Conservation (phyloP, 225 moss, liverwort and hornwort genomes). For the Marchantia polymorpha region DNA sequence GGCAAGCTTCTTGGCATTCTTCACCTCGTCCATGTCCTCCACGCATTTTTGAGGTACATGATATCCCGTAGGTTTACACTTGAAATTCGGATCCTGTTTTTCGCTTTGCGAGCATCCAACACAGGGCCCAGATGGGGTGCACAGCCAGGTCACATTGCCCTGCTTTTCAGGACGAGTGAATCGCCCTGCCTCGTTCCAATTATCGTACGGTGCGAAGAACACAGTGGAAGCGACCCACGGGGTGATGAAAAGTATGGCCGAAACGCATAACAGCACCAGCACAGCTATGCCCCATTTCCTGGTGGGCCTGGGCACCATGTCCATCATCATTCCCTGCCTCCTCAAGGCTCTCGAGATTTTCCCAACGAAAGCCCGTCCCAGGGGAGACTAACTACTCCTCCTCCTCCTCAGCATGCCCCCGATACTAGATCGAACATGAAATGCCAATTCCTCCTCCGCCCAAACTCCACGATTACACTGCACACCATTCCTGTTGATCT, state of each 20-base stretch:
- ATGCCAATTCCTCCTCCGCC: not conserved
- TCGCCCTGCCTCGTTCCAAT: constrained; percentile 33
- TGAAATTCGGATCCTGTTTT: constrained; percentile 31
- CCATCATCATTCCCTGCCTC: constrained; percentile 26
- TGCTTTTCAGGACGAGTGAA: constrained; percentile 29
- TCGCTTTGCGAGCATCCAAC: constrained; percentile 39
- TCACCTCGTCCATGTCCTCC: constrained; percentile 15
- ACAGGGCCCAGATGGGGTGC: constrained; percentile 40
- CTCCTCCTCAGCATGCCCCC: not conserved
- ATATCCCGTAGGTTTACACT: constrained; percentile 44
- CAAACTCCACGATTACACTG: not conserved
- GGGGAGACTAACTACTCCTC: not conserved
- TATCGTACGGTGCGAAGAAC: constrained; percentile 40
- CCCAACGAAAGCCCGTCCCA: not conserved
- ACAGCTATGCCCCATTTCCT: constrained; percentile 40
- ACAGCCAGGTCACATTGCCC: constrained; percentile 38
- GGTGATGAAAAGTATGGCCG: constrained; percentile 45
- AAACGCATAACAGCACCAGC: constrained; percentile 41
- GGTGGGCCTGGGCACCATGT: constrained; percentile 39
- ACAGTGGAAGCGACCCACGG: constrained; percentile 44
- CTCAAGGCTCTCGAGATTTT: not conserved
- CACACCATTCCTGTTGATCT: not conserved
- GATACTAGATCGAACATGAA: not conserved
- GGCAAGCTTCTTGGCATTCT: constrained; percentile 1
- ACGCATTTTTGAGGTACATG: constrained; percentile 39